These are phyloP conservation scores for Eucalyptus sp. DNA, from an alignment of 345 rosid genomes.

Conservation along the genomic window DNA sequence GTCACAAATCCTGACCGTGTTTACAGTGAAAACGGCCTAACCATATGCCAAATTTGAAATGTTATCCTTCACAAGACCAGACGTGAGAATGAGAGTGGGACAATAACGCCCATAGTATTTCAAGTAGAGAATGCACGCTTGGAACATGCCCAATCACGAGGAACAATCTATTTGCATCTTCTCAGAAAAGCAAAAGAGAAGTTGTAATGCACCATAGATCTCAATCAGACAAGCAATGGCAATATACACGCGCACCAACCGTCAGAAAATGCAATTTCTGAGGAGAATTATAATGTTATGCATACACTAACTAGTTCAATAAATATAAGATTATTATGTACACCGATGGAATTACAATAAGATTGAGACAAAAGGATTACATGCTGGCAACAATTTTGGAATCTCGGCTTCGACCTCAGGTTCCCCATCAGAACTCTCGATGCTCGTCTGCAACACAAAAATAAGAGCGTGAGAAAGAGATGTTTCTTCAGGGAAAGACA, in stretches of 20 bases:
- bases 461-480: background rate
- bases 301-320: background rate
- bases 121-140: background rate
- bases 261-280: background rate
- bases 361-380: constrained; percentile 22
- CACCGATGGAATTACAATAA: constrained; percentile 34
- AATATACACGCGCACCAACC: background rate
- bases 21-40: background rate
- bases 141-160: background rate
- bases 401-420: constrained; percentile 63
- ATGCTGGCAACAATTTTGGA: constrained; percentile 82
- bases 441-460: constrained; percentile 26
- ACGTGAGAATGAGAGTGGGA: background rate
- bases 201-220: background rate
- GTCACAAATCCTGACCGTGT: background rate
- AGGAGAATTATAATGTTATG: background rate
- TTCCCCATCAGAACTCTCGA: constrained; percentile 49
- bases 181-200: background rate
- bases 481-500: background rate
- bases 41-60: background rate
- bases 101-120: background rate
- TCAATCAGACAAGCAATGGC: background rate
- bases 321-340: constrained; percentile 26
- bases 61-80: background rate
- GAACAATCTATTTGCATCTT: background rate